These are phyloP conservation scores for Eucalyptus regnans DNA, from an alignment of 345 rosid species.

Conservation along the genomic window DNA sequence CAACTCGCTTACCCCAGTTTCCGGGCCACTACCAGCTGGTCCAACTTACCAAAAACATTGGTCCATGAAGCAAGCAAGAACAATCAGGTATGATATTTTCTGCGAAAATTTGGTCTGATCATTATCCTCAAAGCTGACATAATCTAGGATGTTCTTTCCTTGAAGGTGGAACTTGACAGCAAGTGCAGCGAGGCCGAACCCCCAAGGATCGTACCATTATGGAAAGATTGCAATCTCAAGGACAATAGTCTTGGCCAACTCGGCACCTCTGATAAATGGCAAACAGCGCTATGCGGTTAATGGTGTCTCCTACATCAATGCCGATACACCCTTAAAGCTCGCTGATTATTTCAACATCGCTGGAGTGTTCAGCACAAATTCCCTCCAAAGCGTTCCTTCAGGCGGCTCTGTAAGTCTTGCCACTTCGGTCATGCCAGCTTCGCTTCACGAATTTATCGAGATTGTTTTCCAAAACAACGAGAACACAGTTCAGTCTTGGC, in stretches of 20 bases:
- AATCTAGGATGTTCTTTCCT: background rate
- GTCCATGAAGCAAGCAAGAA: conserved; percentile 88
- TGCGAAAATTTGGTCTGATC: background rate
- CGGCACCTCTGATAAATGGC: conserved; percentile 69
- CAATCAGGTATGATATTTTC: conserved; percentile 32
- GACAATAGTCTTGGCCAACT: conserved; percentile 49
- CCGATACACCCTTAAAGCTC: conserved; percentile 83
- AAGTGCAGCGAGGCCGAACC: conserved; percentile 94
- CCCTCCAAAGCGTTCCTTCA: conserved; percentile 45
- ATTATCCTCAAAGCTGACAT: background rate
- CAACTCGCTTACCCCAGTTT: conserved; percentile 40
- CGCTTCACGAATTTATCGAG: conserved; percentile 62
- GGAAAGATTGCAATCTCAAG: conserved; percentile 47
- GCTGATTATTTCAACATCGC: conserved; percentile 66
- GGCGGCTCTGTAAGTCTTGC: conserved; percentile 33
- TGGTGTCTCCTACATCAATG: conserved; percentile 56
- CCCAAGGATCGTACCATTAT: conserved; percentile 90
- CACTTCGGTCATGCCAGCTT: conserved; percentile 46
- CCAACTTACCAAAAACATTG: conserved; percentile 36
- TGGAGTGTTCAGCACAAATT: conserved; percentile 47
- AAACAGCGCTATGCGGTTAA: conserved; percentile 75
- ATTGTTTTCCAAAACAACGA: conserved; percentile 73
- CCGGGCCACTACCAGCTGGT: conserved; percentile 56
- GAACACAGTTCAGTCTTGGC: conserved; percentile 73
- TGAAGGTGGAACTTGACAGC: conserved; percentile 82